Conservation (phyloP, 805 yeast species). For the Zygosaccharomyces pseudorouxii region DNA sequence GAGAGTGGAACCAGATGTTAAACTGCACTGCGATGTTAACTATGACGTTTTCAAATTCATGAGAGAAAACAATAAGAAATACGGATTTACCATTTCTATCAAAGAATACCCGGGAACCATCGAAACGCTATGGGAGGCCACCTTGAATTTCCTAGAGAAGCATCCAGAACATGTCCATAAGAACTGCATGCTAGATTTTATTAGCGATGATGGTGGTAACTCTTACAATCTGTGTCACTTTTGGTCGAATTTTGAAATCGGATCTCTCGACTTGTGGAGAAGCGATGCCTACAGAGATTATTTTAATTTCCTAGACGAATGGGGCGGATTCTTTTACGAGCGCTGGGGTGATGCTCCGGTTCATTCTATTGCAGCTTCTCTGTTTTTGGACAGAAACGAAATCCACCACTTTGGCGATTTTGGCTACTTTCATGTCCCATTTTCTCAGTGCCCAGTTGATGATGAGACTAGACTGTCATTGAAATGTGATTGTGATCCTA, state of each 20-base stretch:
- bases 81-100: constrained; percentile 74
- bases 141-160: constrained; percentile 53
- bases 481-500: constrained; percentile 69
- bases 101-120: constrained; percentile 72
- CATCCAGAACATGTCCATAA: constrained; percentile 57
- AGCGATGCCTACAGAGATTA: constrained; percentile 51
- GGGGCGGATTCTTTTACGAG: constrained; percentile 81
- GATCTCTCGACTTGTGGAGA: constrained; percentile 65
- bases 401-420: constrained; percentile 80
- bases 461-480: constrained; percentile 49
- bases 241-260: constrained; percentile 78
- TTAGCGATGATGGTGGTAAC: constrained; percentile 66
- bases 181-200: constrained; percentile 63
- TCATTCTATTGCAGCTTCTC: constrained; percentile 71
- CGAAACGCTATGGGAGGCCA: constrained; percentile 70
- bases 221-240: constrained; percentile 68
- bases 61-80: constrained; percentile 69
- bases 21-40: constrained; percentile 75
- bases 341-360: constrained; percentile 95
- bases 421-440: constrained; percentile 82
- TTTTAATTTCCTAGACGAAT: constrained; percentile 56
- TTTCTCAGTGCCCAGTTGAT: constrained; percentile 72
- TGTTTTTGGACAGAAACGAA: constrained; percentile 51
- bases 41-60: constrained; percentile 78
- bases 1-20: constrained; percentile 89